A percentile compares a stretch with the other conserved stretches of the same genome.
Evolutionary conservation across 768 basidiomycete species (phyloP).

Genomic region (Hygrocybe punicea): DNA sequence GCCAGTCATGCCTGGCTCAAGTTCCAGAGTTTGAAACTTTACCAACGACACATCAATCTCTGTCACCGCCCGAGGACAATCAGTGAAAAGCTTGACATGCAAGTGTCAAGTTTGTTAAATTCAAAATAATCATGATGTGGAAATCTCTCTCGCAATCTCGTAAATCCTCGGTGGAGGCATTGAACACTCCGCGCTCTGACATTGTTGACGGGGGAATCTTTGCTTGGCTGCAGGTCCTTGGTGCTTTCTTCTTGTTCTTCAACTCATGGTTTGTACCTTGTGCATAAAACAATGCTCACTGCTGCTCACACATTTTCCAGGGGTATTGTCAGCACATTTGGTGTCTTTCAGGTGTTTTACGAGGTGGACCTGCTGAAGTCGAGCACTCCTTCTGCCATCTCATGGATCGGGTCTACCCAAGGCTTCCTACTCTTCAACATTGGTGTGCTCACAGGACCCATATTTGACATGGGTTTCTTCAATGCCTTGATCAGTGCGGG

Average conservation of each 20-base stretch:
- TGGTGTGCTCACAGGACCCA: background rate
- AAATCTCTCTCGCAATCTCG: too few species aligned
- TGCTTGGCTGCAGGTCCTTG: background rate
- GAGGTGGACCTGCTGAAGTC: background rate
- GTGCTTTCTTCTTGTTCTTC: background rate
- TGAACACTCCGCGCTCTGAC: too few species aligned
- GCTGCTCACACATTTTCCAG: background rate
- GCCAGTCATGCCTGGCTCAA: too few species aligned
- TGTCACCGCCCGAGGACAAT: too few species aligned
- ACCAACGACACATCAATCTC: too few species aligned
- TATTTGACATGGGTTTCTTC: background rate
- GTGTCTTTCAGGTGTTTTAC: background rate
- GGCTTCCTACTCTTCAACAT: background rate
- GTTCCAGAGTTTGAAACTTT: too few species aligned
- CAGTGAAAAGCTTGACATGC: too few species aligned
- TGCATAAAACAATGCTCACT: background rate
- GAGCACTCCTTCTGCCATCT: background rate
- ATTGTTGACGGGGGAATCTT: background rate
- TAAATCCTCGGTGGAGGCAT: too few species aligned
- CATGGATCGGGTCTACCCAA: background rate
- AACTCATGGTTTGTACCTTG: background rate
- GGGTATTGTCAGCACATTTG: background rate
- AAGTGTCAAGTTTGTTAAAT: too few species aligned
- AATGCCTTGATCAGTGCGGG: background rate
- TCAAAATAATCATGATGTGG: too few species aligned